Conservation (phyloP, 805 yeast species). For the Candida saitoana region DNA sequence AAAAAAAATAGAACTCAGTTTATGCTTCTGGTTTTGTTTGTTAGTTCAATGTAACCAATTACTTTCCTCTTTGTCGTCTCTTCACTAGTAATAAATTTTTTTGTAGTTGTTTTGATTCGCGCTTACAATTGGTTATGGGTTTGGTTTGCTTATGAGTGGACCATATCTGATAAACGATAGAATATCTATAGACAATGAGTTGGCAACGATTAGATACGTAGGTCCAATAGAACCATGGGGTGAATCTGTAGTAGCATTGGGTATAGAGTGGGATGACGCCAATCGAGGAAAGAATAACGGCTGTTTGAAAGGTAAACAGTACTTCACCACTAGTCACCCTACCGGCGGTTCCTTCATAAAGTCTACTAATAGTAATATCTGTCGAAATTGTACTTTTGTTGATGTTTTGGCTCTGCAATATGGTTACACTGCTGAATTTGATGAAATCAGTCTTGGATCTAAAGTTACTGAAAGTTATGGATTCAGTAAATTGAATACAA, state of each 20-base stretch:
- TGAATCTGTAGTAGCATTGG: constrained; percentile 49
- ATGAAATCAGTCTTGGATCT: constrained; percentile 45
- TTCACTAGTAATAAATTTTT: no score
- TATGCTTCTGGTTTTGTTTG: no score
- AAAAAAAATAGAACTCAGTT: no score
- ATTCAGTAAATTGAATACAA: constrained; percentile 49
- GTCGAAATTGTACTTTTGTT: constrained; percentile 26
- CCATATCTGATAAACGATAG: constrained; percentile 15
- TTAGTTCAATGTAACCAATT: no score
- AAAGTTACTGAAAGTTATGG: constrained; percentile 65
- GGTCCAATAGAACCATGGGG: constrained; percentile 68
- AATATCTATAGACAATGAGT: constrained; percentile 29
- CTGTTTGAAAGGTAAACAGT: constrained; percentile 43
- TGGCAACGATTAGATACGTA: constrained; percentile 59
- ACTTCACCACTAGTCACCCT: constrained; percentile 43
- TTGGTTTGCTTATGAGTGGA: not conserved
- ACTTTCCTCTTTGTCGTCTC: no score
- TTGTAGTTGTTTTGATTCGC: no score
- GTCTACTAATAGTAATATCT: constrained; percentile 31
- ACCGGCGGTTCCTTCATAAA: constrained; percentile 66
- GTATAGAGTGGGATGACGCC: constrained; percentile 83
- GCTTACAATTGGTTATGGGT: not conserved
- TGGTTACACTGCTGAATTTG: constrained; percentile 23
- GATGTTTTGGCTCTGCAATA: constrained; percentile 41
- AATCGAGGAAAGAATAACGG: constrained; percentile 75